Evolutionary conservation across 257 asterid species (phyloP).

Genomic region (Jacaranda mimosifolia): DNA sequence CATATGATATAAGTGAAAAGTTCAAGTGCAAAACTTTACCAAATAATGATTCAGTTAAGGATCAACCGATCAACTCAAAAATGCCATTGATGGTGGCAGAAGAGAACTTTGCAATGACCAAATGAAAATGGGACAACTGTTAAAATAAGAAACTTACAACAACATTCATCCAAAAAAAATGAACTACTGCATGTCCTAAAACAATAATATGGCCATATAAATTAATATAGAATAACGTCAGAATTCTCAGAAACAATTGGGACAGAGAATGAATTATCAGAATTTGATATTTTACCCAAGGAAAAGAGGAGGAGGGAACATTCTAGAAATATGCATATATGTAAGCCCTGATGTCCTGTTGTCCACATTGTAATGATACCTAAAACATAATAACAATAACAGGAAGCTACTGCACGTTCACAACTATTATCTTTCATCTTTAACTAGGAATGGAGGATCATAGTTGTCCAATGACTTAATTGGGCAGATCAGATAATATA

Average conservation of each 20-base stretch:
- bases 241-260: background rate
- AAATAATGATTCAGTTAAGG: background rate
- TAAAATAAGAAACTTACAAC: background rate
- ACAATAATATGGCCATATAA: background rate
- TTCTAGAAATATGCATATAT: background rate
- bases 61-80: background rate
- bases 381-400: background rate
- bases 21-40: background rate
- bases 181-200: background rate
- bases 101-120: conserved; percentile 3
- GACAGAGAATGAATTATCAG: background rate
- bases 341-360: background rate
- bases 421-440: background rate
- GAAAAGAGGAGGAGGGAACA: background rate
- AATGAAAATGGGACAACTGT: background rate
- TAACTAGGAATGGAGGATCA: background rate
- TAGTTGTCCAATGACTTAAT: background rate
- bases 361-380: background rate
- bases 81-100: background rate
- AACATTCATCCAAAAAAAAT: background rate
- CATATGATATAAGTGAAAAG: too few species aligned
- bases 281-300: too few species aligned
- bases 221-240: background rate
- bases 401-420: background rate
- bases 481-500: background rate